phyloP scores from a whole-genome alignment of 306 rosid genomes.

The Sicyos edulis region DNA sequence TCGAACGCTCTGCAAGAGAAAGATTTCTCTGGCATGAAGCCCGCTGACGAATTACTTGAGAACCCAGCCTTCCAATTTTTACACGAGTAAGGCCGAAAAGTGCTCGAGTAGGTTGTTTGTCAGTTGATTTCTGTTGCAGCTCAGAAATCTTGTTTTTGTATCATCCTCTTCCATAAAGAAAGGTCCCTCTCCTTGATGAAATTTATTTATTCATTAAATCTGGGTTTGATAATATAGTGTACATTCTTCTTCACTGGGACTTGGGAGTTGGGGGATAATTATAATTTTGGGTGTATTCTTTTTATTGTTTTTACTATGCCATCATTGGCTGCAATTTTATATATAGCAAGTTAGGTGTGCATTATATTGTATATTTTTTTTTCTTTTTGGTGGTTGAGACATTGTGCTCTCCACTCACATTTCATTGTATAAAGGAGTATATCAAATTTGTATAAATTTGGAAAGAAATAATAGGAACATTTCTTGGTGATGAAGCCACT shows the following conservation, averaged over 20 bases:
- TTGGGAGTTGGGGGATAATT: constrained; percentile 21
- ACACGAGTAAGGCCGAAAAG: constrained; percentile 59
- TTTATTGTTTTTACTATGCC: constrained; percentile 4
- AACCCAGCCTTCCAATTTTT: constrained; percentile 91
- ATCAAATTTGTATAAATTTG: constrained; percentile 20
- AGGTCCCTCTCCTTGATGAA: constrained; percentile 3
- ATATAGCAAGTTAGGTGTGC: background rate
- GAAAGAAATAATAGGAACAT: background rate
- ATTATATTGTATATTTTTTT: background rate
- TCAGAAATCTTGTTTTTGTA: background rate
- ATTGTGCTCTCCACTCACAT: constrained; percentile 15
- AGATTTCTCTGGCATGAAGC: constrained; percentile 78
- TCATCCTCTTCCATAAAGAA: constrained; percentile 13
- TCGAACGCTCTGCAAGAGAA: constrained; percentile 73
- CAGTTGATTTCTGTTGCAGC: background rate
- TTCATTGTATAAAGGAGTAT: constrained; percentile 21
- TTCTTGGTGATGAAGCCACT: background rate
- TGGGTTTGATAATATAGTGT: constrained; percentile 19
- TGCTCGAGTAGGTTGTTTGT: constrained; percentile 30
- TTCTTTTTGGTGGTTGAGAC: constrained; percentile 17
- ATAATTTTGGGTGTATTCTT: constrained; percentile 18
- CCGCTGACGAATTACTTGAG: constrained; percentile 79
- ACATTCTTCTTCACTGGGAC: constrained; percentile 19
- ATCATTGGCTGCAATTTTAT: constrained; percentile 7
- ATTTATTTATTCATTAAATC: constrained; percentile 21